These are phyloP conservation scores for Ganoderma leucocontextum DNA, from an alignment of 1,284 basidiomycete genomes.

Conservation along the genomic window DNA sequence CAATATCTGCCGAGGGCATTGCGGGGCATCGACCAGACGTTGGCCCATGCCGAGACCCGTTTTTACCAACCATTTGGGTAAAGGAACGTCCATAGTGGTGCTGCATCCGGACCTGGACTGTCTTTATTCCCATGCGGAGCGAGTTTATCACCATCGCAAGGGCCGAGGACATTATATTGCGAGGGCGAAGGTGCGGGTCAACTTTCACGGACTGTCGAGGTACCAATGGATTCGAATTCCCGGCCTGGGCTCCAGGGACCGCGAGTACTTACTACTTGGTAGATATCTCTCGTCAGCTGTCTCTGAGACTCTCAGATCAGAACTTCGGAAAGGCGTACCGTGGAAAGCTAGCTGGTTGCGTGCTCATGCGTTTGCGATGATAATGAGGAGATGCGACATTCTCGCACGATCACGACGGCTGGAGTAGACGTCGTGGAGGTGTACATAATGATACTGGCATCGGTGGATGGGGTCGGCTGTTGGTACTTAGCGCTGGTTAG, in stretches of 20 bases:
- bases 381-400: neutral
- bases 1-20: neutral
- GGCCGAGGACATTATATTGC: neutral
- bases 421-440: neutral
- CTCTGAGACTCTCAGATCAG: conserved; percentile 16
- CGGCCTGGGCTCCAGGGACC: neutral
- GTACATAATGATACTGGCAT: no score
- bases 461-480: neutral
- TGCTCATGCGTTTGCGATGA: neutral
- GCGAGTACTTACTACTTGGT: neutral
- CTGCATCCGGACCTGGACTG: neutral
- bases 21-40: neutral
- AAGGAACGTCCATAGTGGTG: neutral
- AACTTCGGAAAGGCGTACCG: conserved; percentile 21
- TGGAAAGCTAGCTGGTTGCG: neutral
- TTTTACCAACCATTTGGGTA: neutral
- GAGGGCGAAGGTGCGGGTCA: neutral
- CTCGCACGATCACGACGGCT: neutral
- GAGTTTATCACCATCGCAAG: neutral
- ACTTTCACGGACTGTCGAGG: neutral
- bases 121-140: neutral
- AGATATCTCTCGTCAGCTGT: neutral
- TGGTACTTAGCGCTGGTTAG: conserved; percentile 20
- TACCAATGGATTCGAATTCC: neutral
- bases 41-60: neutral